Base-by-base conservation (phyloP, 768 basidiomycete genomes). In the Tricholoma terreum region DNA sequence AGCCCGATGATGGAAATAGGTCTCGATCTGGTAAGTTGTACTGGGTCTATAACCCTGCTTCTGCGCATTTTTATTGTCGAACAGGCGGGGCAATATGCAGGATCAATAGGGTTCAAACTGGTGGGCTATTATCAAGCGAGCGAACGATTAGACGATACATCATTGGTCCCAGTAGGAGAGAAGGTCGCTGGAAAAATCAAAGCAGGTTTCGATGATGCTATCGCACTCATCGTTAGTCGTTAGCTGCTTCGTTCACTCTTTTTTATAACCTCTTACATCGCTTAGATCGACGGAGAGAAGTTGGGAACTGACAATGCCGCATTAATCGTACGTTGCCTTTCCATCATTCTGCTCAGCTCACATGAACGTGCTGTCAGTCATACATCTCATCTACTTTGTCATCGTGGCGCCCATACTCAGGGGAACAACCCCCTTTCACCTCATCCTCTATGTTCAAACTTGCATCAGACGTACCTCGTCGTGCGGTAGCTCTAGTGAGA, bases 1-100 rank as follows among this genome's bases (percentile, higher is more conserved):
- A 88, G 86, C 59, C 88, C 89, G 3, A 89, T 89, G 85, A 91
- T 91, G 87, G 90, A 92, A 67, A 85, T 90, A 58, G 91, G 89
- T 22, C 78, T 92, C 40, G 88, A 90, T 63, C 73, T 90, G 65
- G 90, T 89, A 61, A 62, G 84, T 72, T 27, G 34, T 17, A 17
- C 15, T 42, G 45, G 30, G 21, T 56, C 9, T 15, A 14, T 24
- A 17, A 19, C 19, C 27, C 24, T 35, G 54, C 12, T 38, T n/a
- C 50, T 14, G 31, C 43, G 55, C 24, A 35, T 55, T 56, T 34
- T 57, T 7, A 14, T 30, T 19, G 15, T 55, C 51, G 50, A 55
- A 42, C 67, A 90, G 89, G 86, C 84, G 36, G 74, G 68, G 46
- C 78, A 80, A 60, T 77, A 89, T 58, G 87, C 88, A 6, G 79